phyloP scores from a whole-genome alignment of 2,329 filamentous ascomycete species.

The Xylaria sp. region DNA sequence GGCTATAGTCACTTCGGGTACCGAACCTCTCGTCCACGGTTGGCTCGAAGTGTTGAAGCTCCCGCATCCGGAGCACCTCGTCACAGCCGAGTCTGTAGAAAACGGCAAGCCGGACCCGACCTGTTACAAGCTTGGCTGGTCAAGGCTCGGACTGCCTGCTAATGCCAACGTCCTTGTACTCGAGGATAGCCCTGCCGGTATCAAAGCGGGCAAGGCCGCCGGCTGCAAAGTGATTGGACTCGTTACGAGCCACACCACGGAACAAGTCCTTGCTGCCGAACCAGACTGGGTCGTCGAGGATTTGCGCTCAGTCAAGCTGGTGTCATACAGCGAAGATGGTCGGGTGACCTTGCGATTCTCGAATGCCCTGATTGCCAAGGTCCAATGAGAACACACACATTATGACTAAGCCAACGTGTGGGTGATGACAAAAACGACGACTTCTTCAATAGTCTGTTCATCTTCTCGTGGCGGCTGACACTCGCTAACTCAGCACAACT shows the following conservation, averaged over 20 bases:
- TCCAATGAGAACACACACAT: conserved; percentile 5
- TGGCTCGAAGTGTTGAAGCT: conserved; percentile 74
- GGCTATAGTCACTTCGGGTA: conserved; percentile 86
- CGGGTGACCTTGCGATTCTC: conserved; percentile 70
- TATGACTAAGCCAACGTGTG: neutral
- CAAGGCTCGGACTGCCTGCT: conserved; percentile 61
- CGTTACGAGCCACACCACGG: conserved; percentile 79
- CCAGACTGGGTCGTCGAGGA: conserved; percentile 89
- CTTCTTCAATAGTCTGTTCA: conserved; percentile 10
- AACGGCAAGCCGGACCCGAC: conserved; percentile 78
- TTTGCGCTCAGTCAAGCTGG: conserved; percentile 73
- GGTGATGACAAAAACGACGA: neutral
- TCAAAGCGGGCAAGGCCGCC: conserved; percentile 81
- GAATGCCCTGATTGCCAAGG: conserved; percentile 55
- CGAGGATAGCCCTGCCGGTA: conserved; percentile 88
- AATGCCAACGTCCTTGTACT: conserved; percentile 70
- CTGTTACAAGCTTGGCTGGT: conserved; percentile 73
- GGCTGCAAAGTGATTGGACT: conserved; percentile 86
- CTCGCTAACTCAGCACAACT: conserved; percentile 1
- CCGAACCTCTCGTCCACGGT: conserved; percentile 68
- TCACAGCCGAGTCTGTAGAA: conserved; percentile 77
- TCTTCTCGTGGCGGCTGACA: conserved; percentile 12
- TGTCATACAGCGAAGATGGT: conserved; percentile 60
- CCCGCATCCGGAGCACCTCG: conserved; percentile 67
- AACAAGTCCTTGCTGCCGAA: conserved; percentile 74